Evolutionary conservation across 306 rosid species (phyloP).

Genomic region (Cicer judaicum): DNA sequence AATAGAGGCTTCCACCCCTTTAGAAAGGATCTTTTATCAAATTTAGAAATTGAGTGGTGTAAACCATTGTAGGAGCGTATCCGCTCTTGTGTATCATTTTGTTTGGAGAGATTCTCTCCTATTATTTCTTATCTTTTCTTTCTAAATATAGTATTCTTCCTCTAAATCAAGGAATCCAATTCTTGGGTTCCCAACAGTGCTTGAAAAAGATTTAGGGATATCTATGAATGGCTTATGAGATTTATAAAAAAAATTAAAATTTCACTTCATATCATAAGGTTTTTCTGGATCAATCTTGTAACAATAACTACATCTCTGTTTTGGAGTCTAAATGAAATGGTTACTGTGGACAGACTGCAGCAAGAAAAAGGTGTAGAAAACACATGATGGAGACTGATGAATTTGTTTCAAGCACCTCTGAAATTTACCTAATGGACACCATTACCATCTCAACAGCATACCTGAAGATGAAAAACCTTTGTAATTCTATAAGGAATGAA

Average conservation of each 20-base stretch:
- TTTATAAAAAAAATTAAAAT: conserved; percentile 21
- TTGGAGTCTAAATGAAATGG: conserved; percentile 41
- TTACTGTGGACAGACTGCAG: conserved; percentile 68
- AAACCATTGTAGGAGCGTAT: no score
- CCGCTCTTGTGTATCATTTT: no score
- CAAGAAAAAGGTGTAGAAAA: conserved; percentile 80
- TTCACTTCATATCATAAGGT: neutral
- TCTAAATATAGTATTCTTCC: no score
- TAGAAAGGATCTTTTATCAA: no score
- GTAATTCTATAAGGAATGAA: conserved; percentile 70
- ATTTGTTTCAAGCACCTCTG: conserved; percentile 80
- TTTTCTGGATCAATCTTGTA: conserved; percentile 16
- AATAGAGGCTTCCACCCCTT: no score
- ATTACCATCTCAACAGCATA: conserved; percentile 87
- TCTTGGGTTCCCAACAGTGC: no score
- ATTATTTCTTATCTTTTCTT: no score
- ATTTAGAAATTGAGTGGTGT: no score
- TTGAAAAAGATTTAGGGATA: conserved; percentile 12
- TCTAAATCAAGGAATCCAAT: no score
- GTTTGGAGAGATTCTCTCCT: no score
- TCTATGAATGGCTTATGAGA: conserved; percentile 10
- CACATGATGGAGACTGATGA: conserved; percentile 96
- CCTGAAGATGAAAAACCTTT: conserved; percentile 85
- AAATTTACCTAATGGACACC: conserved; percentile 72
- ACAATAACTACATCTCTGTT: conserved; percentile 10